A percentile compares a stretch with the other conserved stretches of the same genome.
phyloP scores from a whole-genome alignment of 2,329 filamentous ascomycete species.

The Huntiella abstrusa region DNA sequence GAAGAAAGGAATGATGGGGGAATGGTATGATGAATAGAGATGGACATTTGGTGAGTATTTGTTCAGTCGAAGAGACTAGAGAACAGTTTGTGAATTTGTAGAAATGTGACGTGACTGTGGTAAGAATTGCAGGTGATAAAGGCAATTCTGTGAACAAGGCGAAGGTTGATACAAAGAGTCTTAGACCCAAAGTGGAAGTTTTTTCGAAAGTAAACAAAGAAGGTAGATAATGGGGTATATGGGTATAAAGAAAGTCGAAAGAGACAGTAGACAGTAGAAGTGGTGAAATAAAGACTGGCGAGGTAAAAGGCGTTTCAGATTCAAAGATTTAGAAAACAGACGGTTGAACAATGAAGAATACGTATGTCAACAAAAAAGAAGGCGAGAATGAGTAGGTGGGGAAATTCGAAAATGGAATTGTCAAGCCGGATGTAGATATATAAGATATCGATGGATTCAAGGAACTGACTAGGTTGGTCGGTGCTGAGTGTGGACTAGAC shows the following conservation, averaged over 20 bases:
- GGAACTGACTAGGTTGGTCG: background rate
- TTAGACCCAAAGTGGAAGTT: background rate
- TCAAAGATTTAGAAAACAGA: no score
- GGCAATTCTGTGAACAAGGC: no score
- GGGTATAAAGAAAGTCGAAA: background rate
- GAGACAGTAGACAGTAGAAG: background rate
- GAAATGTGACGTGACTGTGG: no score
- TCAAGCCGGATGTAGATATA: background rate
- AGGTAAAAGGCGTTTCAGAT: background rate
- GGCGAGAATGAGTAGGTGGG: background rate
- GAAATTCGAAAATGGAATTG: no score
- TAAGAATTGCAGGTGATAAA: no score
- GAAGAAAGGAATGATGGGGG: no score
- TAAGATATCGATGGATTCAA: background rate
- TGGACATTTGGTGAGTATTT: no score
- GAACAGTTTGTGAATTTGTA: no score
- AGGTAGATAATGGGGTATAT: background rate
- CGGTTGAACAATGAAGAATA: no score
- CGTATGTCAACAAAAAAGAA: background rate
- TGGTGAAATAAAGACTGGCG: background rate
- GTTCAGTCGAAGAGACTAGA: no score
- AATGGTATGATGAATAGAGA: no score
- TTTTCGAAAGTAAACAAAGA: background rate
- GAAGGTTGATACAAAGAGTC: no score
- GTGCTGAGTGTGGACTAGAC: background rate